These are phyloP conservation scores for Canavalia gladiata DNA, from an alignment of 306 rosid species.

Conservation along the genomic window DNA sequence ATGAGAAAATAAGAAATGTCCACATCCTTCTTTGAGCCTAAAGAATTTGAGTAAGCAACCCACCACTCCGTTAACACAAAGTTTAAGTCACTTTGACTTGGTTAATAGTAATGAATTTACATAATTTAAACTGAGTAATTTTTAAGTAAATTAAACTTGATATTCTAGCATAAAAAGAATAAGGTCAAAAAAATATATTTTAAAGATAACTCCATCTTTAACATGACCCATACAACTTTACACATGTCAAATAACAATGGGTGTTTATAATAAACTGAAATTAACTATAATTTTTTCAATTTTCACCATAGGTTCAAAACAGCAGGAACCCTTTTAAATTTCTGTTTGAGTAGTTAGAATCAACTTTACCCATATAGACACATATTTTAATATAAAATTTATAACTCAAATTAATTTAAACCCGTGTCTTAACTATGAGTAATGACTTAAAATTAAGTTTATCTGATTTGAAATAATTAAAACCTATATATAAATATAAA, in stretches of 20 bases:
- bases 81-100: background rate
- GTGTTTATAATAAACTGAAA: background rate
- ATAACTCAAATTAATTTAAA: no score
- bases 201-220: constrained; percentile 17
- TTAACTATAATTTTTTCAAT: background rate
- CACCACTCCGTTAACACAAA: background rate
- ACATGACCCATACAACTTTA: background rate
- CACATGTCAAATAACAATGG: background rate
- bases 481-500: no score
- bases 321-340: background rate
- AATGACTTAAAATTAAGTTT: no score
- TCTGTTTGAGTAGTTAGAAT: no score
- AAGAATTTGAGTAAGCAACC: background rate
- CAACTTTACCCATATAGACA: no score
- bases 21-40: background rate
- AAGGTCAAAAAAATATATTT: background rate
- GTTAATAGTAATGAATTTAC: background rate
- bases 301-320: background rate
- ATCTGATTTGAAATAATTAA: no score
- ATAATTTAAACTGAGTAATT: background rate
- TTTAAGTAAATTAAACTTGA: background rate
- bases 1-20: background rate
- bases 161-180: background rate
- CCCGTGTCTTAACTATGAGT: no score
- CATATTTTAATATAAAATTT: no score